phyloP scores from a whole-genome alignment of 257 asterid genomes.

The Salvia splendens region DNA sequence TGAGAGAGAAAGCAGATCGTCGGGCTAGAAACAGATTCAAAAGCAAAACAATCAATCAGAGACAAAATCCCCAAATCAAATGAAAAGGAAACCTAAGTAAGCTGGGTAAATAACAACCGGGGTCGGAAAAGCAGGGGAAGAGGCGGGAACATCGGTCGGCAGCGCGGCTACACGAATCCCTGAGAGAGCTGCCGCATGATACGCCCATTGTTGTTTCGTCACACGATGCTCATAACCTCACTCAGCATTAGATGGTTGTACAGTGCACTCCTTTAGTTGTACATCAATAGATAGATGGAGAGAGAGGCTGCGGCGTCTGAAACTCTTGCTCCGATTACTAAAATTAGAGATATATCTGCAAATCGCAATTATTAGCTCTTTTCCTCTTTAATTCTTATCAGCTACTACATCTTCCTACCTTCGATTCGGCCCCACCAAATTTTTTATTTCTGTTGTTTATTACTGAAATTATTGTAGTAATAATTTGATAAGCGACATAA shows the following conservation, averaged over 20 bases:
- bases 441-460: too few relatives aligned
- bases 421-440: too few relatives aligned
- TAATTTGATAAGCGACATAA: too few relatives aligned
- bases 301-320: constrained; percentile 28
- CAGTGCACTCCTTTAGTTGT: constrained; percentile 36
- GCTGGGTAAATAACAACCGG: constrained; percentile 45
- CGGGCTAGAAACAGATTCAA: constrained; percentile 52
- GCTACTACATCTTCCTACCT: neutral
- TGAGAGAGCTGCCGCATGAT: constrained; percentile 52
- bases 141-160: constrained; percentile 74
- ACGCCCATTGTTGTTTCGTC: constrained; percentile 60
- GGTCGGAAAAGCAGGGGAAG: constrained; percentile 88
- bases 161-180: constrained; percentile 59
- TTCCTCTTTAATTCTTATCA: constrained; percentile 4
- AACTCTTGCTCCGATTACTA: neutral
- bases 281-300: constrained; percentile 17
- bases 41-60: constrained; percentile 16
- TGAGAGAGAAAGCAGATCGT: constrained; percentile 75
- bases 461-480: too few relatives aligned
- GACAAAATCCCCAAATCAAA: constrained; percentile 22
- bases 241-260: constrained; percentile 27
- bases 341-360: constrained; percentile 14
- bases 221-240: constrained; percentile 41
- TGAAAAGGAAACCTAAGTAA: neutral
- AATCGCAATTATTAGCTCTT: constrained; percentile 20